Conservation (phyloP, 176 grass and related monocot species). For the Ensete ventricosum region DNA sequence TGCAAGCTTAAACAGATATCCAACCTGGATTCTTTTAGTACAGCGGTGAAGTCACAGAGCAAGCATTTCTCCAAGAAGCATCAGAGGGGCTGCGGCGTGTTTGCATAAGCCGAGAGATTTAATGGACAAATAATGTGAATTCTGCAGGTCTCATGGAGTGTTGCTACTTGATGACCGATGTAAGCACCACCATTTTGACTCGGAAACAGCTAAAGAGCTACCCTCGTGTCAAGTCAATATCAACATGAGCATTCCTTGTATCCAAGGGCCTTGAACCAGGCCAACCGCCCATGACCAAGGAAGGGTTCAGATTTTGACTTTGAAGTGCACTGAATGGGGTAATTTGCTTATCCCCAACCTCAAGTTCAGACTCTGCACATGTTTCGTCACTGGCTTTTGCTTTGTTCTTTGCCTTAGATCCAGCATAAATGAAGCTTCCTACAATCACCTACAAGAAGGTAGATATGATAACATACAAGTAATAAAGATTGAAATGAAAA, state of each 20-base stretch:
- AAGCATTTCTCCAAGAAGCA: neutral
- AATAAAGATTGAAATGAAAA: neutral
- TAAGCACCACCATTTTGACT: neutral
- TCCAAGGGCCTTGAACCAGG: conserved; percentile 38
- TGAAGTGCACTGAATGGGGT: neutral
- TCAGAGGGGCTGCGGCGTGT: neutral
- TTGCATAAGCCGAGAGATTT: neutral
- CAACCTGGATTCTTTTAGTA: neutral
- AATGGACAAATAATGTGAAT: neutral
- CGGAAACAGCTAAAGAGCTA: neutral
- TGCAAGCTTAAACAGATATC: neutral
- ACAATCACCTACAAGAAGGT: conserved; percentile 39
- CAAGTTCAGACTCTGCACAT: conserved; percentile 17
- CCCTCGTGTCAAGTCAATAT: conserved; percentile 8
- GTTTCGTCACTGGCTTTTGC: conserved; percentile 22
- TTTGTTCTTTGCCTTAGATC: conserved; percentile 52
- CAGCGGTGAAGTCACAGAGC: neutral
- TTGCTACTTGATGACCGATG: neutral
- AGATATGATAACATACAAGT: neutral
- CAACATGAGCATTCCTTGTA: conserved; percentile 16
- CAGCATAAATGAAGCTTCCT: conserved; percentile 58
- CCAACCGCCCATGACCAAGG: conserved; percentile 39
- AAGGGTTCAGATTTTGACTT: conserved; percentile 20
- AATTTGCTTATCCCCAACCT: conserved; percentile 15
- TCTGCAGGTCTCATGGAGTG: neutral